These are phyloP conservation scores for Emmonsiellopsis sp. DNA, from an alignment of 2,329 filamentous ascomycete genomes.

Conservation along the genomic window DNA sequence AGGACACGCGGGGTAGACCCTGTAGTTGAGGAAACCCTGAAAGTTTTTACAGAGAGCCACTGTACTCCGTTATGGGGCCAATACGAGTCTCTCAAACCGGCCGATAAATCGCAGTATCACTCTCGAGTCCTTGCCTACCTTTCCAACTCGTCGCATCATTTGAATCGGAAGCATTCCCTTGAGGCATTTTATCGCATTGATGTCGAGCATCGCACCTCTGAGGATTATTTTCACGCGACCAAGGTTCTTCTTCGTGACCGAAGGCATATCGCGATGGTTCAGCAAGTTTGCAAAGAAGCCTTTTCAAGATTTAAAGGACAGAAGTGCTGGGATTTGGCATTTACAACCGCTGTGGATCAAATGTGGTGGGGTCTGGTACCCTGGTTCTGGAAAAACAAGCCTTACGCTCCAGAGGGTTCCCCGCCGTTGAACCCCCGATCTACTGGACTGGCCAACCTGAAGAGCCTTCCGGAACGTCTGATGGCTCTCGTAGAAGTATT, in stretches of 20 bases:
- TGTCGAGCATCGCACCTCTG: conserved; percentile 24
- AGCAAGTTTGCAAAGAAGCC: conserved; percentile 34
- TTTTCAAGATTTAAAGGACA: conserved; percentile 16
- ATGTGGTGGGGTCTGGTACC: conserved; percentile 23
- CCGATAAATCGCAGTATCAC: conserved; percentile 5
- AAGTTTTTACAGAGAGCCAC: too few species aligned
- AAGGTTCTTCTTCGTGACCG: conserved; percentile 33
- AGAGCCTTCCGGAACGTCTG: conserved; percentile 6
- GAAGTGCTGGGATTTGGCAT: conserved; percentile 20
- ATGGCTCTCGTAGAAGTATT: neutral
- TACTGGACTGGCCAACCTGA: conserved; percentile 5
- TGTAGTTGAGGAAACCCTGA: too few species aligned
- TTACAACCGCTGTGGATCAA: conserved; percentile 22
- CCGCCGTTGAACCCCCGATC: neutral
- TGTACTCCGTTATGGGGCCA: neutral
- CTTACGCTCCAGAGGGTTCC: conserved; percentile 5
- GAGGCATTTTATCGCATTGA: conserved; percentile 38
- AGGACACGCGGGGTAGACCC: too few species aligned
- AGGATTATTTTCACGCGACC: conserved; percentile 38
- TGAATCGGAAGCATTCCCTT: conserved; percentile 35
- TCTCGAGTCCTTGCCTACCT: conserved; percentile 27
- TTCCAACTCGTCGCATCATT: conserved; percentile 24
- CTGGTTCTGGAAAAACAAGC: conserved; percentile 21
- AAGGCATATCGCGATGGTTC: conserved; percentile 27
- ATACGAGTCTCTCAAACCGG: neutral